Evolutionary conservation across 2,329 filamentous ascomycete genomes (phyloP), one percentile per base, ranked within the genome.

Genomic region (Exophiala bonariae): DNA sequence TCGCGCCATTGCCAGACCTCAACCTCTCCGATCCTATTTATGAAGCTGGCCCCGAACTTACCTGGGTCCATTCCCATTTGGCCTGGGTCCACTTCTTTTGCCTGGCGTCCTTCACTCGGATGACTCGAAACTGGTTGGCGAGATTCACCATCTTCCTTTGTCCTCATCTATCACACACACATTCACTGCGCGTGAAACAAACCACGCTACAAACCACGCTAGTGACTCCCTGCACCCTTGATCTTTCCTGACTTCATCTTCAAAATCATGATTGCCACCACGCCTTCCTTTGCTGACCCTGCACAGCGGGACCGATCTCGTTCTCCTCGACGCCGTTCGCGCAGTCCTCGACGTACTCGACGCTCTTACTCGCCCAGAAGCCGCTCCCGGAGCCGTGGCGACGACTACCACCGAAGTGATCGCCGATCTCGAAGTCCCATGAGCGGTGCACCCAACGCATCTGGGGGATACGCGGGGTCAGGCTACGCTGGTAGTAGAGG

Each of bases 361-460:
- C 84, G 87, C 60, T 91, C 87, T 42, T 90, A 87, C 67, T 89
- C 86, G 51, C 85, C 86, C 55, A 84, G 86, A 63, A 87, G 83
- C 74, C 85, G 87, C 68, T 91, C 87, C 68, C 80, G 82, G 63
- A 90, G 86, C 69, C 76, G 83, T 78, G 55, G 51, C 70, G 85
- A 87, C 76, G 85, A 89, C 61, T 87, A 87, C 66, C 85, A 87
- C 66, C 83, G 85, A 70, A 79, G 76, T 64, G 84, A 82, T 67
- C 80, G 86, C 79, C 78, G 87, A 70, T 90, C 85, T 69, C 87
- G 88, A 68, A 93, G 87, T 71, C 90, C 89, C 74, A 91, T 95
- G 85, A 87, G 85, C 76, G 70, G 71, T 63, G 73, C 84, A 72
- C 47, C 47, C 26, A 84, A 82, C 67, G 77, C 83, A 66, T 75